Conservation (phyloP, 2,329 filamentous ascomycete species). For the Pseudogymnoascus sp. region DNA sequence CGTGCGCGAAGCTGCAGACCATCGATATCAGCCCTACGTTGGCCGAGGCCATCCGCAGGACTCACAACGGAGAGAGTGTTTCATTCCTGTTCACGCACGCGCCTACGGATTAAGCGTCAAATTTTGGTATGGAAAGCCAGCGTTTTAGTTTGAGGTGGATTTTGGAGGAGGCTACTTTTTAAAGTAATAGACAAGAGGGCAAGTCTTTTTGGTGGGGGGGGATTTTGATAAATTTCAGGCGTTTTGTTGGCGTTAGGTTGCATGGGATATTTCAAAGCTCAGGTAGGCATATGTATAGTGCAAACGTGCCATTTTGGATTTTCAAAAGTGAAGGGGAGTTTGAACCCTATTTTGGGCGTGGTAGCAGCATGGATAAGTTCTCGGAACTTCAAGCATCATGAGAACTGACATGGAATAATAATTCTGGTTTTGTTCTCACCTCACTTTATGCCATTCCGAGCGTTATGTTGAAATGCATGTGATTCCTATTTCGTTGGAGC, state of each 20-base stretch:
- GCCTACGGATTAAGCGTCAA: constrained; percentile 37
- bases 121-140: constrained; percentile 1
- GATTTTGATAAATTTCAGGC: constrained; percentile 7
- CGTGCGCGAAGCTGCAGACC: constrained; percentile 73
- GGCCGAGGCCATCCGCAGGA: constrained; percentile 62
- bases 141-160: background rate
- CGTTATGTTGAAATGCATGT: background rate
- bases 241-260: constrained; percentile 8
- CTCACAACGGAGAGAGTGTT: constrained; percentile 61
- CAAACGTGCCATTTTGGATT: constrained; percentile 3
- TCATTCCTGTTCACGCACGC: constrained; percentile 64
- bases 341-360: background rate
- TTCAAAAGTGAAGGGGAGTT: background rate
- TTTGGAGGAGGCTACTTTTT: constrained; percentile 1
- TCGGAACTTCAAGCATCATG: background rate
- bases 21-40: constrained; percentile 86
- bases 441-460: background rate
- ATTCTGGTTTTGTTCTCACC: background rate
- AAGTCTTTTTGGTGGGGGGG: background rate
- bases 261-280: constrained; percentile 5
- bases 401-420: background rate
- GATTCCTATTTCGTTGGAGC: background rate
- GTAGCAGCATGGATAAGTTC: background rate
- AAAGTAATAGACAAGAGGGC: background rate
- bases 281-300: constrained; percentile 1